Evolutionary conservation across 352 stramenopile genomes (phyloP).

Genomic region (Pythium myriotylum): DNA sequence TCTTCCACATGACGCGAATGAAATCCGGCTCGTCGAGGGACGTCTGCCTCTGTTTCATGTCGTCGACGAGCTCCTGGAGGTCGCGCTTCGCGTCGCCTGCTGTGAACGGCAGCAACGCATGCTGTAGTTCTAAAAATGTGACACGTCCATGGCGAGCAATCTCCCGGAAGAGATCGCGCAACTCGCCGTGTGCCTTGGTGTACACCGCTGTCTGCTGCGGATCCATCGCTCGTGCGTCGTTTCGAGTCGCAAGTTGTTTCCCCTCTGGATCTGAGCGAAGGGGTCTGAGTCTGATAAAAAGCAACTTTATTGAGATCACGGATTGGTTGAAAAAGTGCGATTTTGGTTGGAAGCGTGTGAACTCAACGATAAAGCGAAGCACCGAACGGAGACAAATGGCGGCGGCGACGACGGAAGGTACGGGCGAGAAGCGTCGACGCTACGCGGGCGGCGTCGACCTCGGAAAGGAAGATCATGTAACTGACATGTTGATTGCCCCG

Average conservation of each 20-base stretch:
- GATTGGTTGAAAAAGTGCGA: slow-evolving; percentile 40
- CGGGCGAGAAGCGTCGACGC: background rate
- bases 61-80: slow-evolving; percentile 53
- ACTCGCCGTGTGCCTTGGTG: slow-evolving; percentile 48
- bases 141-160: slow-evolving; percentile 55
- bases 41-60: slow-evolving; percentile 44
- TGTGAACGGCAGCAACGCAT: slow-evolving; percentile 53
- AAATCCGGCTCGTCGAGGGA: slow-evolving; percentile 66
- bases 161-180: slow-evolving; percentile 63
- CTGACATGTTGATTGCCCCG: background rate
- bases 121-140: slow-evolving; percentile 44
- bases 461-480: too few relatives aligned
- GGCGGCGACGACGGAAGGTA: slow-evolving; percentile 42
- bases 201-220: slow-evolving; percentile 46
- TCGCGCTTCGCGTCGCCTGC: slow-evolving; percentile 58
- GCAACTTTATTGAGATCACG: background rate
- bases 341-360: slow-evolving; percentile 27
- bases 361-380: slow-evolving; percentile 1
- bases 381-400: slow-evolving; percentile 14
- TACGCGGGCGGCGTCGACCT: too few relatives aligned
- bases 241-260: too few relatives aligned
- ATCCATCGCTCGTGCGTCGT: slow-evolving; percentile 37
- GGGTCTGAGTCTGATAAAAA: too few relatives aligned
- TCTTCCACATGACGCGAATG: slow-evolving; percentile 61
- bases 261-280: slow-evolving; percentile 18